Percentiles rank a stretch among this genome's conserved stretches.
These are phyloP conservation scores for Akanthomyces lecanii DNA, from an alignment of 2,329 filamentous ascomycete species.

Conservation along the genomic window DNA sequence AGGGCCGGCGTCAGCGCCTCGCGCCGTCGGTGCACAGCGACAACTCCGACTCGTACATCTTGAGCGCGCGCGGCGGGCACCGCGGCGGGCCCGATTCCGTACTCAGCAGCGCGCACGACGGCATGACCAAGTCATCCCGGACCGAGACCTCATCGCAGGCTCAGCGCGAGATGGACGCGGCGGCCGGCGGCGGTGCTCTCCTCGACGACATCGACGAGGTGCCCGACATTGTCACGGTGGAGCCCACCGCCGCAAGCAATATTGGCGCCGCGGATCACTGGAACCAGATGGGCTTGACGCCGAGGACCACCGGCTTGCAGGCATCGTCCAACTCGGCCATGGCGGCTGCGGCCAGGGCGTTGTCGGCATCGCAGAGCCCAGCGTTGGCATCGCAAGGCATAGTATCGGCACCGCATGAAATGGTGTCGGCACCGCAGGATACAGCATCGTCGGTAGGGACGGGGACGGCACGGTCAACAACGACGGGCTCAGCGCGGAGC, in stretches of 20 bases:
- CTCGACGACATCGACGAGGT: background rate
- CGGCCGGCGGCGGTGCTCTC: no score
- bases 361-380: no score
- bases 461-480: no score
- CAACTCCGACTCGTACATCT: background rate
- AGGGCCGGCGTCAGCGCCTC: background rate
- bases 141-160: background rate
- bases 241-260: background rate
- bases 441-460: no score
- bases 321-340: constrained; percentile 3
- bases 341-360: background rate
- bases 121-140: background rate
- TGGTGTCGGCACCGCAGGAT: no score
- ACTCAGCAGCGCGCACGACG: constrained; percentile 5
- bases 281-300: background rate
- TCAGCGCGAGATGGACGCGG: background rate
- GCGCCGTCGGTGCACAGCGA: background rate
- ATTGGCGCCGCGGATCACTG: background rate
- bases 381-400: no score
- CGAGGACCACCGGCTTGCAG: background rate
- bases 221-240: background rate
- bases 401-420: no score
- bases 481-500: no score
- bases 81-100: background rate
- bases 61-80: background rate